Evolutionary conservation across 345 rosid species (phyloP).

Genomic region (Syzygium jambos): DNA sequence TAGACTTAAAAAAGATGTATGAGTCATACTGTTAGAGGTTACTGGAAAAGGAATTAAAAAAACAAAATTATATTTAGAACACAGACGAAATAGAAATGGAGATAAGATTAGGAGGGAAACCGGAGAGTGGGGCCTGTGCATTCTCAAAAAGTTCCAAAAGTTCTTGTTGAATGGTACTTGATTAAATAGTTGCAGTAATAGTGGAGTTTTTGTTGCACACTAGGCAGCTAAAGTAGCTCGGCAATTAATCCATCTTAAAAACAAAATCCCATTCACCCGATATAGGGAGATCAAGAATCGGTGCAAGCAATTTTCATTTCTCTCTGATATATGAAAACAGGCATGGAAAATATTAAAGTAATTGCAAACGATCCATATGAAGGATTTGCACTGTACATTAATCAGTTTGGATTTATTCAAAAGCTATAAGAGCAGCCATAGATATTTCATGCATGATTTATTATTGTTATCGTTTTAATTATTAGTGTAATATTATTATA

Average conservation of each 20-base stretch:
- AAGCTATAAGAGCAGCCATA: no score
- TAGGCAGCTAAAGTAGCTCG: neutral
- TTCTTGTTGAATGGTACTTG: neutral
- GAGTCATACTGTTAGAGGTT: neutral
- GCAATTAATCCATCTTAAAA: neutral
- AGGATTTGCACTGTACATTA: neutral
- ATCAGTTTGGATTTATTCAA: neutral
- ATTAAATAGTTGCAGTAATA: neutral
- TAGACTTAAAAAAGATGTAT: neutral
- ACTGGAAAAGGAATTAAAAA: neutral
- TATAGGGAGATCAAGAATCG: neutral
- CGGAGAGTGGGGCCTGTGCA: neutral
- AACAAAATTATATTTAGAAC: neutral
- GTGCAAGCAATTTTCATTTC: neutral
- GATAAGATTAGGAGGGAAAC: neutral
- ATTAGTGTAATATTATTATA: neutral
- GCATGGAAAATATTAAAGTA: neutral
- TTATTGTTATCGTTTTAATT: neutral
- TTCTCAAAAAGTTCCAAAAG: neutral
- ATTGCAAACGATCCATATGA: neutral
- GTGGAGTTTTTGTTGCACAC: neutral
- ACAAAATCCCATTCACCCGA: neutral
- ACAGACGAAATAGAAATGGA: neutral
- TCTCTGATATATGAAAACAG: neutral
- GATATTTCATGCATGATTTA: no score